phyloP scores from a whole-genome alignment of 805 yeast species.

The Cyberlindnera bimundalis region DNA sequence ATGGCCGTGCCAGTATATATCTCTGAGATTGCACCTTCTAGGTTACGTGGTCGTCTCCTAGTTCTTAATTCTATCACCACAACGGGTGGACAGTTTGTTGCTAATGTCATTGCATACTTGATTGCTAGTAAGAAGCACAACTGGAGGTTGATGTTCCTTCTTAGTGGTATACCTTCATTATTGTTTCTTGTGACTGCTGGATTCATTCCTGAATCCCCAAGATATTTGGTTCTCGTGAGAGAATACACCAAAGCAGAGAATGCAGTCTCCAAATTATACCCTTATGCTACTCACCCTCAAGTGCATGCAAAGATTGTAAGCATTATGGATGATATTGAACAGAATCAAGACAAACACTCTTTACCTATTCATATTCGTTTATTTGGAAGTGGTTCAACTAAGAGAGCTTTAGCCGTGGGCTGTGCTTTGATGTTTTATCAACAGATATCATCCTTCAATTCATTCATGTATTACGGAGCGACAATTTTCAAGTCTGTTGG shows the following conservation, averaged over 20 bases:
- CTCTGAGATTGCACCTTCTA: constrained; percentile 47
- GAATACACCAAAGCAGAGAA: constrained; percentile 35
- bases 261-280: constrained; percentile 42
- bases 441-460: constrained; percentile 60
- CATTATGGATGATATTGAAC: constrained; percentile 41
- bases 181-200: constrained; percentile 34
- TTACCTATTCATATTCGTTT: constrained; percentile 8
- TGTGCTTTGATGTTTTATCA: constrained; percentile 53
- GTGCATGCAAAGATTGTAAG: constrained; percentile 43
- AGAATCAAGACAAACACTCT: constrained; percentile 7
- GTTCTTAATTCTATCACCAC: constrained; percentile 41
- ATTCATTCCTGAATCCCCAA: constrained; percentile 50
- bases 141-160: constrained; percentile 40
- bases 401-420: constrained; percentile 42
- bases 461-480: constrained; percentile 61
- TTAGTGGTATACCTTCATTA: constrained; percentile 41
- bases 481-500: constrained; percentile 52
- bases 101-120: constrained; percentile 38
- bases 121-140: constrained; percentile 28
- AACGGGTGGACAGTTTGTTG: constrained; percentile 49
- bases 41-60: constrained; percentile 36
- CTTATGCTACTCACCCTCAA: constrained; percentile 40
- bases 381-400: constrained; percentile 28
- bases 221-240: constrained; percentile 38
- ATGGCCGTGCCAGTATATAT: constrained; percentile 61